These are phyloP conservation scores for Saccharomycopsis malanga DNA, from an alignment of 805 yeast species.

Conservation along the genomic window DNA sequence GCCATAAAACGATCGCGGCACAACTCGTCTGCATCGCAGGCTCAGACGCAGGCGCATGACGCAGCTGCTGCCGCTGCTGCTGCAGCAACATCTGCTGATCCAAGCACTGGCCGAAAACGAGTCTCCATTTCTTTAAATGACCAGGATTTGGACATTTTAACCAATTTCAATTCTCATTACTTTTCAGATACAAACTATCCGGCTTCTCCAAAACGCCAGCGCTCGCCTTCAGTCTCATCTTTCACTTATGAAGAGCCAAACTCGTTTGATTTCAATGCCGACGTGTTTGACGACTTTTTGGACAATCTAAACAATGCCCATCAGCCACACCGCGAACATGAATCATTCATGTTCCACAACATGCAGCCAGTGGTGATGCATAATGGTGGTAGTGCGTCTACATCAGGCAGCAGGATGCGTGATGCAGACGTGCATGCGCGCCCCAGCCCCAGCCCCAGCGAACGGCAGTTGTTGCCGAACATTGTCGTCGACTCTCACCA, in stretches of 20 bases:
- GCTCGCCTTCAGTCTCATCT: conserved; percentile 7
- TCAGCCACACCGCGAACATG: background rate
- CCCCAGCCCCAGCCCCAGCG: background rate
- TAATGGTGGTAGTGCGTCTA: no score
- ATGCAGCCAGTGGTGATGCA: no score
- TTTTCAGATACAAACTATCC: conserved; percentile 4
- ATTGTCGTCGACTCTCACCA: background rate
- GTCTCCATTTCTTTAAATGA: conserved; percentile 11
- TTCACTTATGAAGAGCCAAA: background rate
- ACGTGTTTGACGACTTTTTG: background rate
- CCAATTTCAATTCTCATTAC: background rate
- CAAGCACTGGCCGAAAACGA: conserved; percentile 7
- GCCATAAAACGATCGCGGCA: conserved; percentile 6
- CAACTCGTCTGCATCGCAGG: conserved; percentile 6
- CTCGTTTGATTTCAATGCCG: background rate
- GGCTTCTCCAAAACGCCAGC: conserved; percentile 8
- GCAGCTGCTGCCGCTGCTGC: background rate
- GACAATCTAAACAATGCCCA: background rate
- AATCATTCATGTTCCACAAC: background rate
- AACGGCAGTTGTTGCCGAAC: background rate
- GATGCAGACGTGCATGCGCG: background rate
- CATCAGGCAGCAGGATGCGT: no score
- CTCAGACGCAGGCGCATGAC: no score
- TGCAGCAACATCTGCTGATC: background rate
- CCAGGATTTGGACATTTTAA: background rate